phyloP scores from a whole-genome alignment of 2,329 filamentous ascomycete genomes.

The Aureobasidium pullulans region DNA sequence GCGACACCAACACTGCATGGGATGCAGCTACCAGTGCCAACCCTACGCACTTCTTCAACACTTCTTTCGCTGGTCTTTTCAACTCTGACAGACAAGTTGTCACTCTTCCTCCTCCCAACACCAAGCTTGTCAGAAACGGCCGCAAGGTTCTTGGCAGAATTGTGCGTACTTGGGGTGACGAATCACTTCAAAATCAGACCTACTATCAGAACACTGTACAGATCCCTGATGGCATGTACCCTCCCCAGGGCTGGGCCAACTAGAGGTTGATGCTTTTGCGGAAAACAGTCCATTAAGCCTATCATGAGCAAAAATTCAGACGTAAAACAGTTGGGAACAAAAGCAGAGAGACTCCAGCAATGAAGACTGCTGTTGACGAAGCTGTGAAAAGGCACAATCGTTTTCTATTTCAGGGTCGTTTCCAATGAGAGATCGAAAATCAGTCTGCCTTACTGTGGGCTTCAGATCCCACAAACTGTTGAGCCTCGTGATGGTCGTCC shows the following conservation, averaged over 20 bases:
- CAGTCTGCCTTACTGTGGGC: no score
- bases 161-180: conserved; percentile 18
- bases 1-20: conserved; percentile 24
- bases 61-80: conserved; percentile 28
- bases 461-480: no score
- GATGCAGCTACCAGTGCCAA: conserved; percentile 21
- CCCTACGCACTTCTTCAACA: conserved; percentile 26
- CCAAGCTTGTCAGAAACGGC: conserved; percentile 21
- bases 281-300: no score
- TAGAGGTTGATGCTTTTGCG: background rate
- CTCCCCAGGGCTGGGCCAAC: conserved; percentile 22
- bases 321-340: no score
- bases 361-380: no score
- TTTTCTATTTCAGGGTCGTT: no score
- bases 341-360: no score
- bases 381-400: no score
- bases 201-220: conserved; percentile 27
- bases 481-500: no score
- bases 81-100: conserved; percentile 21
- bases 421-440: no score
- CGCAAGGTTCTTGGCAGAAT: conserved; percentile 27
- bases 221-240: conserved; percentile 29
- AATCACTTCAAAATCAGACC: conserved; percentile 4
- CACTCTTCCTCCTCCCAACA: conserved; percentile 26
- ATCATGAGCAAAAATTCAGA: no score